Percentiles rank a stretch among this genome's conserved stretches.
Evolutionary conservation across 2,329 filamentous ascomycete genomes (phyloP).

Genomic region (Coniochaeta sp.): DNA sequence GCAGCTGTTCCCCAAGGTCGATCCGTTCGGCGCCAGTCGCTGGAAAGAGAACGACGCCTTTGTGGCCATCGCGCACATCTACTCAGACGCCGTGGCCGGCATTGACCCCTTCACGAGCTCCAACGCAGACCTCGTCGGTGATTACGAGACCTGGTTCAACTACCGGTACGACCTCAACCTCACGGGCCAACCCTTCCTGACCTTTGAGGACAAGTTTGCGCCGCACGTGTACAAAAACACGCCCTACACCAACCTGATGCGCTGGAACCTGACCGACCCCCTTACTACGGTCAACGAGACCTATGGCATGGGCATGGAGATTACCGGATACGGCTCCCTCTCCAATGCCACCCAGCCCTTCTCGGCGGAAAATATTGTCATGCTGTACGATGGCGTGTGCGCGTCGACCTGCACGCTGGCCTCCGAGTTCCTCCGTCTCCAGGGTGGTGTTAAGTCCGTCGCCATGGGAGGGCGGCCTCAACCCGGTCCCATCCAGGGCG

Average conservation of each 20-base stretch:
- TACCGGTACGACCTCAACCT: conserved; percentile 42
- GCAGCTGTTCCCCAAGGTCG: conserved; percentile 39
- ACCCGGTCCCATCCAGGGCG: conserved; percentile 42
- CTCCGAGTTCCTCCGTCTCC: conserved; percentile 43
- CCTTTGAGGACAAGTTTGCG: conserved; percentile 36
- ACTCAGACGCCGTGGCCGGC: conserved; percentile 35
- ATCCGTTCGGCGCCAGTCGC: conserved; percentile 36
- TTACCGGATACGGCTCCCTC: conserved; percentile 42
- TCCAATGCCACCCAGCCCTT: conserved; percentile 45
- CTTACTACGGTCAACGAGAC: conserved; percentile 32
- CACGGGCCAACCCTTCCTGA: conserved; percentile 41
- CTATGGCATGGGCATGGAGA: conserved; percentile 35
- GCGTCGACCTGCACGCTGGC: conserved; percentile 52
- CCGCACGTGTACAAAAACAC: conserved; percentile 37
- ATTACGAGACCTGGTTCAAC: conserved; percentile 44
- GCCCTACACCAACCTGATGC: conserved; percentile 44
- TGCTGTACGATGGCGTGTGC: conserved; percentile 54
- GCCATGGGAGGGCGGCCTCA: conserved; percentile 43
- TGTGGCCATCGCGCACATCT: conserved; percentile 33
- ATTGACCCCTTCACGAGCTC: conserved; percentile 36
- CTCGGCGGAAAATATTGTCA: conserved; percentile 47
- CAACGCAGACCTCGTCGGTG: conserved; percentile 23
- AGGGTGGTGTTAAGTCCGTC: conserved; percentile 46
- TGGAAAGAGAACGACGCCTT: conserved; percentile 34
- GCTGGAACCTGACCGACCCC: conserved; percentile 41